Conservation (phyloP, 202 grass and related monocot species). For the Eragrostis tef region DNA sequence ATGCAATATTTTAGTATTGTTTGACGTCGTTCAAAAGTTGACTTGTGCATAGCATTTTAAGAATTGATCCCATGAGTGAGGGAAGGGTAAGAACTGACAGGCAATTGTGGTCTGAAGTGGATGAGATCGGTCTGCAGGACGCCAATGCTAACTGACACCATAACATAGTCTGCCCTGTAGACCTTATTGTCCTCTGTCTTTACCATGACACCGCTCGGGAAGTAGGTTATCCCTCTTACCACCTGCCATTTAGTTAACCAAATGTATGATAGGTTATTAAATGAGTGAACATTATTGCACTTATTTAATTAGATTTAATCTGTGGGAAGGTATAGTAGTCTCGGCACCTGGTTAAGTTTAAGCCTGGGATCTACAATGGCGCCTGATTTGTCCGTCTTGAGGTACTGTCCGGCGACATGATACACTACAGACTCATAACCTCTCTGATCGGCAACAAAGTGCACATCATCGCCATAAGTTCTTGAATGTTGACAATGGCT, state of each 20-base stretch:
- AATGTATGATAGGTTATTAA: too few species aligned
- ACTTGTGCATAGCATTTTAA: background rate
- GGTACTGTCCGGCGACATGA: constrained; percentile 55
- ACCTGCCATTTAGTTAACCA: constrained; percentile 17
- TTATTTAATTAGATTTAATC: too few species aligned
- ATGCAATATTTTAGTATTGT: too few species aligned
- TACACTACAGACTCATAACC: constrained; percentile 59
- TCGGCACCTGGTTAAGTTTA: constrained; percentile 42
- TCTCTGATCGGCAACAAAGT: constrained; percentile 64
- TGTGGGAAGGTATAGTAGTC: too few species aligned
- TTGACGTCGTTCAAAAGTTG: too few species aligned
- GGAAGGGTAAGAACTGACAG: background rate
- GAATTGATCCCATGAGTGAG: background rate
- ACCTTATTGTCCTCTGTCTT: constrained; percentile 52
- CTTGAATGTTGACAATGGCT: constrained; percentile 55
- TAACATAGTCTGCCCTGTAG: constrained; percentile 59
- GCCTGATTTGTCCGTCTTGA: constrained; percentile 42
- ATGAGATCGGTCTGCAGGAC: constrained; percentile 31
- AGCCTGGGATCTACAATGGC: constrained; percentile 51
- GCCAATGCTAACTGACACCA: constrained; percentile 68
- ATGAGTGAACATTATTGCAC: too few species aligned
- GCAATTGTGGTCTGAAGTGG: background rate
- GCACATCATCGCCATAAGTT: constrained; percentile 56
- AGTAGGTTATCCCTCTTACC: constrained; percentile 50
- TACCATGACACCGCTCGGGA: constrained; percentile 25